phyloP scores from a whole-genome alignment of 331 rosid genomes.

The Prunus yedoensis region DNA sequence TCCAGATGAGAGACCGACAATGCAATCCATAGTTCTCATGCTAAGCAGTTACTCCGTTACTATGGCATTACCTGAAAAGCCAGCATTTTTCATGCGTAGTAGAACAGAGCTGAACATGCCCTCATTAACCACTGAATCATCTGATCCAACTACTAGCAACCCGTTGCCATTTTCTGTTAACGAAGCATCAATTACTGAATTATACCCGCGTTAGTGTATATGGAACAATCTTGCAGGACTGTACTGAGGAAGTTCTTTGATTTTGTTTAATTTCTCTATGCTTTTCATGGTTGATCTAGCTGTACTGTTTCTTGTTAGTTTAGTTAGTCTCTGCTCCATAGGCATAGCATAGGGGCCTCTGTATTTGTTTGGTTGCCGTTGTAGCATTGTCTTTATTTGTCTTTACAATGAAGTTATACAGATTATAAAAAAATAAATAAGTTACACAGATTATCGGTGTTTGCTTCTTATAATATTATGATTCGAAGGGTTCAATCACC shows the following conservation, averaged over 20 bases:
- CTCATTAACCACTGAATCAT: neutral
- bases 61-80: conserved; percentile 36
- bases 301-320: too few relatives aligned
- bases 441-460: too few relatives aligned
- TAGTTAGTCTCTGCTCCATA: too few relatives aligned
- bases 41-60: conserved; percentile 42
- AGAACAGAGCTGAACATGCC: conserved; percentile 10
- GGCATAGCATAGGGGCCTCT: neutral
- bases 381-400: too few relatives aligned
- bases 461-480: too few relatives aligned
- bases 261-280: neutral
- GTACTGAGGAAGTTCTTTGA: neutral
- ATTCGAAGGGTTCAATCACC: too few relatives aligned
- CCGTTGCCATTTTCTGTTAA: conserved; percentile 33
- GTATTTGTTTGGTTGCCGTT: too few relatives aligned
- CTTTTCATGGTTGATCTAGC: too few relatives aligned
- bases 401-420: too few relatives aligned
- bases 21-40: conserved; percentile 41
- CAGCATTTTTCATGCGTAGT: conserved; percentile 37
- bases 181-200: conserved; percentile 26
- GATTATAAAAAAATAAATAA: too few relatives aligned
- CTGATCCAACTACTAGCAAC: conserved; percentile 19
- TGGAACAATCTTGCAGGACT: too few relatives aligned
- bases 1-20: conserved; percentile 40
- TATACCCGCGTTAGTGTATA: too few relatives aligned